phyloP scores from a whole-genome alignment of 495 filamentous ascomycete species.

The Xylaria venustula region DNA sequence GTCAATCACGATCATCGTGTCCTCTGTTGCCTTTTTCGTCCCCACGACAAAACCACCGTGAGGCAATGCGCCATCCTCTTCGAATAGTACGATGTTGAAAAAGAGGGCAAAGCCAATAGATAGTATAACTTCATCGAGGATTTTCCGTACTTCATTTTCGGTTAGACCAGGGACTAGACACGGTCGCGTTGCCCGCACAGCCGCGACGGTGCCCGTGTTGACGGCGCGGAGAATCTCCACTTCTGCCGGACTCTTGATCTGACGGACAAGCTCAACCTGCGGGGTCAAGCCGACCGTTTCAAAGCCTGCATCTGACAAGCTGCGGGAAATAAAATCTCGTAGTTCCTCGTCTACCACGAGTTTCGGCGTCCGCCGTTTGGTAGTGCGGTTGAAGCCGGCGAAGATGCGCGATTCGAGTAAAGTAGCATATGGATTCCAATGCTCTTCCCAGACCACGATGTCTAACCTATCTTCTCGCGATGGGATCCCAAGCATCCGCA shows the following conservation, averaged over 20 bases:
- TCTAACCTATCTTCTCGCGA: slow-evolving; percentile 39
- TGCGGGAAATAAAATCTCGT: slow-evolving; percentile 54
- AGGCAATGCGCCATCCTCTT: slow-evolving; percentile 53
- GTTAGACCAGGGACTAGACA: slow-evolving; percentile 51
- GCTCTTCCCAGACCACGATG: slow-evolving; percentile 55
- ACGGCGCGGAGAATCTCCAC: slow-evolving; percentile 53
- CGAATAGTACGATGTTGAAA: slow-evolving; percentile 59
- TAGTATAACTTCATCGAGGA: slow-evolving; percentile 48
- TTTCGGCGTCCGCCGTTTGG: slow-evolving; percentile 25
- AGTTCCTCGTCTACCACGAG: slow-evolving; percentile 59
- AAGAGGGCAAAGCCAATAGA: slow-evolving; percentile 50
- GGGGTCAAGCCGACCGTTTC: slow-evolving; percentile 44
- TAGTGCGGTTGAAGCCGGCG: background rate
- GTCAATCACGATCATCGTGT: slow-evolving; percentile 56
- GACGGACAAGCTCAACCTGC: slow-evolving; percentile 50
- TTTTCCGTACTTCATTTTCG: slow-evolving; percentile 48
- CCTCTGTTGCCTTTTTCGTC: slow-evolving; percentile 42
- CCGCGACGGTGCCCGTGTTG: slow-evolving; percentile 57
- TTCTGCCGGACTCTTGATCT: slow-evolving; percentile 49
- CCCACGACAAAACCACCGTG: slow-evolving; percentile 53
- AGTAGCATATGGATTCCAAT: slow-evolving; percentile 55
- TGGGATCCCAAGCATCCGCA: slow-evolving; percentile 50
- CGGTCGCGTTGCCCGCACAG: slow-evolving; percentile 51
- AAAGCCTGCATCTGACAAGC: slow-evolving; percentile 46
- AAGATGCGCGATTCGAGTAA: slow-evolving; percentile 35